Percentiles rank a stretch among this genome's conserved stretches.
phyloP scores from a whole-genome alignment of 352 stramenopile species.

The Lagenidium giganteum region DNA sequence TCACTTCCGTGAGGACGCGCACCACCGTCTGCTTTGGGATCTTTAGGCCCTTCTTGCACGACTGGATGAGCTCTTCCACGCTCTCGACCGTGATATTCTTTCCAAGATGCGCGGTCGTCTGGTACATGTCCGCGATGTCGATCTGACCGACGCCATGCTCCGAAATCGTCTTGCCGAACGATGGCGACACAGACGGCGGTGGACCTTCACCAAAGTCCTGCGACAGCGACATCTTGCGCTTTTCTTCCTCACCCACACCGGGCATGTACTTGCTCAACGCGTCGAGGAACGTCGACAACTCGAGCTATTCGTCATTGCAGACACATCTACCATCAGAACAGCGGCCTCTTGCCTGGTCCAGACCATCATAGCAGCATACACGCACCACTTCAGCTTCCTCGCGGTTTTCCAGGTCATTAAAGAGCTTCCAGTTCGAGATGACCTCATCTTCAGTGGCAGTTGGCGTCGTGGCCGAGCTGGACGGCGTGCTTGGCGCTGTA shows the following conservation, averaged over 20 bases:
- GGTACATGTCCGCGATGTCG: conserved; percentile 84
- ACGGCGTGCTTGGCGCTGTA: no score
- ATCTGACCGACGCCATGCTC: conserved; percentile 65
- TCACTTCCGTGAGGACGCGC: conserved; percentile 61
- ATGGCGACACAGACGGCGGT: conserved; percentile 15
- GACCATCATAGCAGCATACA: neutral
- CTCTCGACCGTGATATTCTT: conserved; percentile 59
- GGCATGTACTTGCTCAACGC: conserved; percentile 75
- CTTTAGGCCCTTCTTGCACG: conserved; percentile 71
- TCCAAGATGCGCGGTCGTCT: conserved; percentile 50
- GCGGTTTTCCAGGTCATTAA: conserved; percentile 83
- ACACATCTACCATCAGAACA: conserved; percentile 1
- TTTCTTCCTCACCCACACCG: conserved; percentile 45
- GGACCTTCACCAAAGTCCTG: conserved; percentile 8
- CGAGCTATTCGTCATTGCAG: conserved; percentile 32
- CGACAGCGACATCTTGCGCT: conserved; percentile 17
- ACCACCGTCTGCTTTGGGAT: conserved; percentile 75
- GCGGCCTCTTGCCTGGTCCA: no score
- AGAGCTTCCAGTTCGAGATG: conserved; percentile 84
- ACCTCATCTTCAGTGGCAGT: conserved; percentile 61
- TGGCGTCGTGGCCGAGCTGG: conserved; percentile 3
- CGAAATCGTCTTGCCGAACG: conserved; percentile 39
- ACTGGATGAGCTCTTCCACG: conserved; percentile 69
- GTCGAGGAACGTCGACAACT: conserved; percentile 77
- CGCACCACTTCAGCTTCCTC: conserved; percentile 78